Conservation (phyloP, 495 filamentous ascomycete genomes). For the Trichoderma parareesei region DNA sequence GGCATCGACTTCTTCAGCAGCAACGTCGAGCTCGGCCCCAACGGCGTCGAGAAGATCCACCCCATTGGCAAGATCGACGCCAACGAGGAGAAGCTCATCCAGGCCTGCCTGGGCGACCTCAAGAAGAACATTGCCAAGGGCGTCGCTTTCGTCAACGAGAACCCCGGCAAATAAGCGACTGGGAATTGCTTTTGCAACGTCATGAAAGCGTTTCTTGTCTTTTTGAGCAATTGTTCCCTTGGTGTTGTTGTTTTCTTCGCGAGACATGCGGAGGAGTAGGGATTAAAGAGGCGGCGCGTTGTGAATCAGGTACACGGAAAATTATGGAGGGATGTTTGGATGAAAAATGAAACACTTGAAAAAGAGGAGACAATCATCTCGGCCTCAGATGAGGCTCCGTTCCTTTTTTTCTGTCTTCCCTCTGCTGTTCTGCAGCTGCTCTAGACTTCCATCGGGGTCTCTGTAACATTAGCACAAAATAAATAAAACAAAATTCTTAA, state of each 20-base stretch:
- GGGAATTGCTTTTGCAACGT: neutral
- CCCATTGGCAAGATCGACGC: slow-evolving; percentile 72
- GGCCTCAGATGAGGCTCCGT: neutral
- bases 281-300: neutral
- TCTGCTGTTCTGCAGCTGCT: slow-evolving; percentile 6
- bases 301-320: neutral
- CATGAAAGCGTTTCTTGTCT: neutral
- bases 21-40: slow-evolving; percentile 87
- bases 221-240: too few species aligned
- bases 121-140: slow-evolving; percentile 67
- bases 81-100: slow-evolving; percentile 82
- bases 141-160: slow-evolving; percentile 40
- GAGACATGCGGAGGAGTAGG: neutral
- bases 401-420: neutral
- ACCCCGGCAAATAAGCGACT: slow-evolving; percentile 46
- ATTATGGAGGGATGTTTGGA: neutral
- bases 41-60: slow-evolving; percentile 89
- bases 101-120: slow-evolving; percentile 75
- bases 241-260: neutral
- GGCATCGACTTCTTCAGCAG: slow-evolving; percentile 94
- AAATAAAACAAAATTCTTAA: neutral
- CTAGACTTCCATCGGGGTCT: slow-evolving; percentile 8
- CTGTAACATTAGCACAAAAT: slow-evolving; percentile 8
- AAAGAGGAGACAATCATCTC: neutral
- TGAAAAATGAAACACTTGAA: neutral